These are phyloP conservation scores for Podaxis mareebaensis DNA, from an alignment of 768 basidiomycete species.

Conservation along the genomic window DNA sequence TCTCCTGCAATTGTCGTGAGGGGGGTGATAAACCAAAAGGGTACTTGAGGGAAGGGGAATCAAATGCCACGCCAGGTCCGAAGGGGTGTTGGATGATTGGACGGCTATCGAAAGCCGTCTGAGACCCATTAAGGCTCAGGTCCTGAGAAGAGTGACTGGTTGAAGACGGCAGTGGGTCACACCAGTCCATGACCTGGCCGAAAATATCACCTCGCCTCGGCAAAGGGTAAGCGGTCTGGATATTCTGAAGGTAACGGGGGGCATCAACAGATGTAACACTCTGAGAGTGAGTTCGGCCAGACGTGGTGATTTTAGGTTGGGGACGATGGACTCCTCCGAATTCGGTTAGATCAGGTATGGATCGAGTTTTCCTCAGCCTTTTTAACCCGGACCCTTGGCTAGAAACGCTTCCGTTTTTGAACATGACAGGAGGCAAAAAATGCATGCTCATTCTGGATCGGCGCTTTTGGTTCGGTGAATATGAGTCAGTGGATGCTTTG, in stretches of 20 bases:
- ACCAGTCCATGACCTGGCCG: slow-evolving; percentile 67
- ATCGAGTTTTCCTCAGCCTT: slow-evolving; percentile 72
- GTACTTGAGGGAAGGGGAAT: slow-evolving; percentile 52
- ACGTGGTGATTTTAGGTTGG: slow-evolving; percentile 25
- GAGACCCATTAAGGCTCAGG: slow-evolving; percentile 17
- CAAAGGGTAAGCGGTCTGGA: slow-evolving; percentile 24
- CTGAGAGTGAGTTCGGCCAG: slow-evolving; percentile 72
- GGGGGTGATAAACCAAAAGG: slow-evolving; percentile 42
- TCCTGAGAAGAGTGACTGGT: slow-evolving; percentile 15
- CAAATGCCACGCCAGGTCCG: slow-evolving; percentile 62
- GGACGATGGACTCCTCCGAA: slow-evolving; percentile 20
- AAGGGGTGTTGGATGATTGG: slow-evolving; percentile 55
- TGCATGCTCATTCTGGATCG: slow-evolving; percentile 74
- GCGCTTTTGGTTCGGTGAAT: slow-evolving; percentile 48
- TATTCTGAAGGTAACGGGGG: slow-evolving; percentile 39
- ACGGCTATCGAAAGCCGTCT: background rate
- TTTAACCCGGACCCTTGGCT: slow-evolving; percentile 37
- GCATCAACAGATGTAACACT: slow-evolving; percentile 76
- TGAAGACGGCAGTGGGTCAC: slow-evolving; percentile 23
- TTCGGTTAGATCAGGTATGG: slow-evolving; percentile 61
- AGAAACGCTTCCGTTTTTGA: slow-evolving; percentile 37
- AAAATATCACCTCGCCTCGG: slow-evolving; percentile 54
- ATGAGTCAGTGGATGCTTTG: slow-evolving; percentile 34
- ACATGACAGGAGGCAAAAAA: slow-evolving; percentile 49
- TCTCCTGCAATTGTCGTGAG: slow-evolving; percentile 68